Conservation (phyloP, 768 basidiomycete genomes). For the Pilatotrama ljubarskyi region DNA sequence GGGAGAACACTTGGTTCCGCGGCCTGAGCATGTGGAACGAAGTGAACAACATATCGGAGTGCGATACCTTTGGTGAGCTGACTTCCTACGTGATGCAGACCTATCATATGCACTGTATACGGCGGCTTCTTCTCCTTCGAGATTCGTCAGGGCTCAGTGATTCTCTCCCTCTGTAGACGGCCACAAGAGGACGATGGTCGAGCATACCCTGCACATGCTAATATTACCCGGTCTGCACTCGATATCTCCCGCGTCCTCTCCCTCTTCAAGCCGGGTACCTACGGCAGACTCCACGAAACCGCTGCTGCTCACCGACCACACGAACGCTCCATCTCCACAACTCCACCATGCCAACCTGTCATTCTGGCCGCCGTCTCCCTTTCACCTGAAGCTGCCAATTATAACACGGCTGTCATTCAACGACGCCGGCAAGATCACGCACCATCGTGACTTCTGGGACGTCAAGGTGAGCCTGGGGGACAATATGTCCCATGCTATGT, state of each 20-base stretch:
- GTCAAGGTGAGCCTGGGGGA: slow-evolving; percentile 40
- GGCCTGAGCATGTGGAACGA: slow-evolving; percentile 74
- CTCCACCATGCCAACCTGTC: slow-evolving; percentile 11
- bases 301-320: slow-evolving; percentile 3
- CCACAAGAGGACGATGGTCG: slow-evolving; percentile 69
- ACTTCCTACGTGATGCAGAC: slow-evolving; percentile 8
- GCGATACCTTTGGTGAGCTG: slow-evolving; percentile 71
- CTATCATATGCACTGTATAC: neutral
- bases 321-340: neutral
- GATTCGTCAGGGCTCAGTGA: neutral
- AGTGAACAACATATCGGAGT: slow-evolving; percentile 72
- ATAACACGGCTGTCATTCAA: slow-evolving; percentile 77
- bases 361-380: slow-evolving; percentile 56
- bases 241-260: slow-evolving; percentile 25
- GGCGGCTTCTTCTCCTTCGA: neutral
- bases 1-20: slow-evolving; percentile 54
- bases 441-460: slow-evolving; percentile 83
- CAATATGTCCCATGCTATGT: neutral
- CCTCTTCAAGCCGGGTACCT: neutral
- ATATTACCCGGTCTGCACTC: slow-evolving; percentile 70
- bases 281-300: slow-evolving; percentile 5
- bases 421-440: slow-evolving; percentile 77
- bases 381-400: slow-evolving; percentile 73
- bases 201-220: slow-evolving; percentile 77
- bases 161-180: slow-evolving; percentile 51